Evolutionary conservation across 192 early-diverging fungal species (phyloP), one percentile per base, ranked within the genome.

Genomic region (Allomyces macrogynus): DNA sequence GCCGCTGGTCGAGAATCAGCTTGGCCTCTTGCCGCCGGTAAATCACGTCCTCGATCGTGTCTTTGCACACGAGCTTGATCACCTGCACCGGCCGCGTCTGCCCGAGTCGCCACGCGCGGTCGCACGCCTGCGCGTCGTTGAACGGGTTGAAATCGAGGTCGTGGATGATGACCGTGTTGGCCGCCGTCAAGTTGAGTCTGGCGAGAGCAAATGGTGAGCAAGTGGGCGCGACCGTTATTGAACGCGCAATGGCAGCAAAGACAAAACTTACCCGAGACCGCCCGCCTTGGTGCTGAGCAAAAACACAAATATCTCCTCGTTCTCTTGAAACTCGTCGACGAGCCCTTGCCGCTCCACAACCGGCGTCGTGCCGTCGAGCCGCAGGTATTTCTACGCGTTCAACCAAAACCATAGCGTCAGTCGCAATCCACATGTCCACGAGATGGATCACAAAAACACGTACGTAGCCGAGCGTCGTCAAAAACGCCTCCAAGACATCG

Each of bases 71-170:
- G 2, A 82, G 61, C 63, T 73, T 76, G 43, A 74, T 66, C 14
- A 82, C 73, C 0, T 24, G 42, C 0, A 82, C 80, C 18, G 74
- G 73, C 23, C 72, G 70, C 27, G 65, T 72, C 66, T 82, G 80
- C 5, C 80, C 80, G 64, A 82, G 72, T 24, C 80, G 71, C 62
- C 78, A 77, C 1, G 90, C 90, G 4, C 92, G 82, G 65, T 92
- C 90, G 71, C 91, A 87, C 0, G 92, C 92, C 69, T 90, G 87
- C 23, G 77, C 75, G 64, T 87, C 88, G 61, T 87, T 84, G 18
- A 92, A 90, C 1, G 93, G 93, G 63, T 95, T 95, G 68, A 87
- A 90, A 23, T 93, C 93, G 62, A 86, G 44, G 42, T 86, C 85
- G 66, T 79, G 84, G 61, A 87, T 76, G n/a, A 89, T 82, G 8